Evolutionary conservation across 179 eudicot species (phyloP).

Genomic region (Silene noctiflora): DNA sequence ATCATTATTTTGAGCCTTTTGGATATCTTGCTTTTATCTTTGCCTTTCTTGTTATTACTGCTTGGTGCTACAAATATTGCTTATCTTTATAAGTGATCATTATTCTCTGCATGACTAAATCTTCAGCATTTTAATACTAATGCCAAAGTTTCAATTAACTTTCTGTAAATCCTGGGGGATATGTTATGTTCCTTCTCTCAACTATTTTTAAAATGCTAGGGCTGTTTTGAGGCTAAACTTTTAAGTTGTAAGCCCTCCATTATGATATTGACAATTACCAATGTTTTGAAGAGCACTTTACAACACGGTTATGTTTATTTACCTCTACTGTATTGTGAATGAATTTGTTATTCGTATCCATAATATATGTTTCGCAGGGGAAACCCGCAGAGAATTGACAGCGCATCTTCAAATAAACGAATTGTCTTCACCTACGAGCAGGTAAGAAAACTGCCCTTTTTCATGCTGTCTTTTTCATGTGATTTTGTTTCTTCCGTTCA

Average conservation of each 20-base stretch:
- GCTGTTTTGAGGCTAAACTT: background rate
- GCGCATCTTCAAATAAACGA: constrained; percentile 75
- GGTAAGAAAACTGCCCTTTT: constrained; percentile 37
- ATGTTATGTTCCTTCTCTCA: constrained; percentile 4
- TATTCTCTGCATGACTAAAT: background rate
- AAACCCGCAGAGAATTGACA: constrained; percentile 94
- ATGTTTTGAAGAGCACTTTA: constrained; percentile 3
- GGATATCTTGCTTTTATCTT: background rate
- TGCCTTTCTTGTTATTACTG: background rate
- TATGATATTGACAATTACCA: constrained; percentile 1
- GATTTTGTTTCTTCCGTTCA: background rate
- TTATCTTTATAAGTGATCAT: background rate
- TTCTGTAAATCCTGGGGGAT: background rate
- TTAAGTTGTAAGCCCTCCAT: background rate
- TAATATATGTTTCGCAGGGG: constrained; percentile 48
- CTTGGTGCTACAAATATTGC: background rate
- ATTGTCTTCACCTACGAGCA: constrained; percentile 93
- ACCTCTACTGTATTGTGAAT: background rate
- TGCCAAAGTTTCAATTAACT: background rate
- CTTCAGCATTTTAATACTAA: background rate
- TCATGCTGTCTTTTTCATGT: background rate
- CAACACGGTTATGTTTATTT: background rate
- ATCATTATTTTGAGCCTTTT: constrained; percentile 13
- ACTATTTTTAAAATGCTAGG: background rate
- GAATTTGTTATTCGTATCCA: constrained; percentile 15